Evolutionary conservation across 139 green algal genomes (phyloP), one percentile per base, ranked within the genome.

Genomic region (Bryopsis sp.): DNA sequence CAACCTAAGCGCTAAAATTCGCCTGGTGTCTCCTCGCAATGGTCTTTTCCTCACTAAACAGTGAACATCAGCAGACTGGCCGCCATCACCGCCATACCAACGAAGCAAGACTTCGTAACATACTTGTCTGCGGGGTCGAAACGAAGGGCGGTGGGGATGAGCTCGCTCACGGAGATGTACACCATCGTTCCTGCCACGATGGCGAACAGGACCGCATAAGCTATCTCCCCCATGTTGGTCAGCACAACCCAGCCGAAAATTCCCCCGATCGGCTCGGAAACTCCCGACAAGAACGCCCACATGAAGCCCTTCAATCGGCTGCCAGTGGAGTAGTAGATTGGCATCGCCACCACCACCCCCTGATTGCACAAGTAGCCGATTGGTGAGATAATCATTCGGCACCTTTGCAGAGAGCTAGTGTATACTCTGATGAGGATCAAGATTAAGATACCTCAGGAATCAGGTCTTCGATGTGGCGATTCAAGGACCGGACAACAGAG

Each of bases 131-230:
- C 33, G 0, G 72, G 73, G 57, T 92, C 88, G 67, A 92, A 92
- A 34, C 80, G 74, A 46, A 92, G 82, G 24, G 88, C 88, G 1
- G 82, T 88, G n/a, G 88, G 88, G 3, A 95, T 73, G 39, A 95
- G 78, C 74, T 95, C 88, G 28, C 83, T 74, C 19, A 93, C 33
- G 6, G 66, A 74, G 61, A 95, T 88, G 74, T 86, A 93, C 3
- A 89, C 80, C 82, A 86, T 86, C 75, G 95, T 92, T 65, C 85
- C 89, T 0, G 78, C 85, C 60, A 95, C 89, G 32, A 87, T 47
- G 11, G 67, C 77, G 67, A 89, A 92, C 28, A 88, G 73, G 46
- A 91, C 76, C 15, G 63, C 81, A 64, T 81, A 86, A 1, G 87
- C 82, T 11, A 88, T 63, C 26, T 67, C 74, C 58, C 80, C 84